Evolutionary conservation across 1,284 basidiomycete genomes (phyloP), one percentile per base, ranked within the genome.

Genomic region (Heterobasidion irregulare): DNA sequence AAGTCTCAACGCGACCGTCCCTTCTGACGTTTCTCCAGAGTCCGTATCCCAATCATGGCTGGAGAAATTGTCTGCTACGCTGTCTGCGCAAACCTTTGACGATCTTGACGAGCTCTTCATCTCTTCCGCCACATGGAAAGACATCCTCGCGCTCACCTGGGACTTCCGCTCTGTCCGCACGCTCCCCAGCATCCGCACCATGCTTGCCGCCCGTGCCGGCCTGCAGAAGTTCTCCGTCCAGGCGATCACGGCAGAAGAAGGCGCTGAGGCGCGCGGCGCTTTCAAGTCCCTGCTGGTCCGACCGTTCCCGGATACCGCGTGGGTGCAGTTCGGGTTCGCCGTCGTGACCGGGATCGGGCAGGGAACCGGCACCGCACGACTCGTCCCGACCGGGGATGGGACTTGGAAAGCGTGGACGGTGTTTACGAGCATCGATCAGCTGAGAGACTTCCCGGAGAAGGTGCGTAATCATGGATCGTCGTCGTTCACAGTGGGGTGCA

Each of bases 61-160:
- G n/a, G 12, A 18, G 10, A 10, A 13, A 10, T 34, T 53, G 12
- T 47, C 53, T 8, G 8, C 15, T 19, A 45, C 33, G 35, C 13
- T 53, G 18, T 12, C 32, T 47, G 13, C 53, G 7, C 19, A 47
- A 6, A 0, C 47, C 34, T 26, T 47, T n/a, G 18, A n/a, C 7
- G 9, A 33, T 8, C 46, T 53, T 33, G 33, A 34, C 26, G 15
- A 13, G 2, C 46, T 53, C 32, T 47, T 53, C 15, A 13, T 53
- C 10, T 46, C 32, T 1, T 33, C 26, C n/a, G 53, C 45, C 10
- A 15, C 72, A 66, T 83, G 79, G 81, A 72, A 81, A 48, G 84
- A 86, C 64, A 73, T 82, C 60, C 74, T 85, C 41, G 72, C 80
- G 0, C 70, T 85, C 44, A 83, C 83, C 10, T 86, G 82, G 82